Conservation (phyloP, 352 stramenopile species). For the Phytophthora megakarya region DNA sequence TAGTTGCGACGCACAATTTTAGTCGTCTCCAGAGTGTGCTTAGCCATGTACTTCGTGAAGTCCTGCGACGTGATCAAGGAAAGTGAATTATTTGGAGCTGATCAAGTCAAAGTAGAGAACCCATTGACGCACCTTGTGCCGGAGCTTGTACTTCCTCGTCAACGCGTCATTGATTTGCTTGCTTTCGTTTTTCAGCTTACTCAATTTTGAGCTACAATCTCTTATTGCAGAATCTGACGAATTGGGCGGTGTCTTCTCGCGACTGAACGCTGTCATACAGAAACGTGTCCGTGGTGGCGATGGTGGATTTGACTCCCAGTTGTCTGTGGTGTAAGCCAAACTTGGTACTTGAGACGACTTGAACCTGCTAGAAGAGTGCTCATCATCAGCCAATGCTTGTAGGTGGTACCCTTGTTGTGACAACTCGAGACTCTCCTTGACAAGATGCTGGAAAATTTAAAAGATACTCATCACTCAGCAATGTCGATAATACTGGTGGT, state of each 20-base stretch:
- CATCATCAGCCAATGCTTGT: constrained; percentile 44
- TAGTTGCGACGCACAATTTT: constrained; percentile 47
- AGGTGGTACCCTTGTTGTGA: constrained; percentile 63
- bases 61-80: constrained; percentile 30
- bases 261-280: constrained; percentile 42
- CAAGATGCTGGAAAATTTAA: constrained; percentile 33
- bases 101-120: not conserved
- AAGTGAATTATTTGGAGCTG: constrained; percentile 3
- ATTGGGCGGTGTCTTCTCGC: constrained; percentile 22
- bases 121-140: constrained; percentile 42
- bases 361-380: constrained; percentile 12
- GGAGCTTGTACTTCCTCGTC: constrained; percentile 50
- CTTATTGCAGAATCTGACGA: constrained; percentile 1
- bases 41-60: constrained; percentile 50
- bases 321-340: constrained; percentile 9
- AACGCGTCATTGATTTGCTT: constrained; percentile 37
- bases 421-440: constrained; percentile 44
- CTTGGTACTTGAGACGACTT: constrained; percentile 27
- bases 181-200: constrained; percentile 39
- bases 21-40: constrained; percentile 34
- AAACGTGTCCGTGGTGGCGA: constrained; percentile 39
- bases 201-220: constrained; percentile 31
- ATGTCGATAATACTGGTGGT: not conserved
- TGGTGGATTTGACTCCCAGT: constrained; percentile 1
- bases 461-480: not conserved